Base-by-base conservation (phyloP, 805 yeast species). In the Barnettozyma populi region DNA sequence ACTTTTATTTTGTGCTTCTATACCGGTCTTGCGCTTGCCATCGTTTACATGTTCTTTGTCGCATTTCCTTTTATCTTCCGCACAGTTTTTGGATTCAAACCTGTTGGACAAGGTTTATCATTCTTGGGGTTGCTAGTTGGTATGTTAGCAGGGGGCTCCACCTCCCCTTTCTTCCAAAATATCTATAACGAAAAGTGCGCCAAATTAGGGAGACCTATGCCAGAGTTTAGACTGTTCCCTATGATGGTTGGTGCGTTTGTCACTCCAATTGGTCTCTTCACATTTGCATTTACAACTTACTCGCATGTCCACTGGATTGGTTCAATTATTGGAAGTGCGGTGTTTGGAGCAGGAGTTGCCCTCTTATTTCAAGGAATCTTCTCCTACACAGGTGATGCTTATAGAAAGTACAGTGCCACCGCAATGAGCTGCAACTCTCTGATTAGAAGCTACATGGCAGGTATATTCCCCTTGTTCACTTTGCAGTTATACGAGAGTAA, bases 241-340 rank as follows among this genome's bases (percentile, higher is more conserved):
- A 76, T 84, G 51, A 78, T 80, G 60, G 61, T 79, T 49, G 94
- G 90, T n/a, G 79, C 87, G 0, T 66, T 82, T 21, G 67, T 76
- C 21, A 68, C 82, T 50, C 89, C 89, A 1, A 69, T 79, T 25
- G 76, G 87, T 0, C 66, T 86, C 45, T 84, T 86, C 70, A 85
- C 90, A 78, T 70, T 86, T 52, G 92, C 82, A 3, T 86, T 94
- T 90, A 75, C 89, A 2, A 75, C 82, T 21, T 75, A 76, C 55
- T 47, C 64, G 1, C 60, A 74, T 27, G 73, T 85, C 10, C 90
- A 82, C 60, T 86, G 90, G 89, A 80, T 84, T 59, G 86, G 76
- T 1, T 83, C 94, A 5, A 67, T 79, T 19, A 74, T 82, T 48
- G 80, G 90, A 2, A 90, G 89, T 50, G 74, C 81, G n/a, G 75